Percentiles rank a stretch among this genome's conserved stretches.
These are phyloP conservation scores for Penicillium silybi DNA, from an alignment of 495 filamentous ascomycete genomes.

Conservation along the genomic window DNA sequence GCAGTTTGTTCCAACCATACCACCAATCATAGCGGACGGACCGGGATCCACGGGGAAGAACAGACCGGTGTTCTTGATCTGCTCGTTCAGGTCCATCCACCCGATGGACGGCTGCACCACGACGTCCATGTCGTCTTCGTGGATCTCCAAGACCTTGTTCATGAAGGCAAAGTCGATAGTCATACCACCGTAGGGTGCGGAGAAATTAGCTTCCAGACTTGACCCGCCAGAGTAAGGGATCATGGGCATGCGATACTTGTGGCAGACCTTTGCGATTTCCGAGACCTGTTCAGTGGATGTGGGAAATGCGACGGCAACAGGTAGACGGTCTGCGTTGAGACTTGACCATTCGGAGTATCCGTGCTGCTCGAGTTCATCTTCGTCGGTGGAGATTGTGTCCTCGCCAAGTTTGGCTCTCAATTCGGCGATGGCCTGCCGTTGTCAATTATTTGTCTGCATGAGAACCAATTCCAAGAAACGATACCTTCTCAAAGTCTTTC, in stretches of 20 bases:
- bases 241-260: constrained; percentile 81
- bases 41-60: constrained; percentile 89
- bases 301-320: constrained; percentile 84
- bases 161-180: constrained; percentile 86
- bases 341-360: constrained; percentile 91
- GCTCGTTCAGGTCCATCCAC: constrained; percentile 86
- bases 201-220: constrained; percentile 85
- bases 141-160: constrained; percentile 74
- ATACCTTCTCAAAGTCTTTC: constrained; percentile 42
- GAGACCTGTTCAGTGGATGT: constrained; percentile 77
- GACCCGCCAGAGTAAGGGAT: constrained; percentile 81
- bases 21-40: constrained; percentile 74
- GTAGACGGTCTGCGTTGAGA: constrained; percentile 69
- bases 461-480: constrained; percentile 11
- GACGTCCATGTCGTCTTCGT: constrained; percentile 86
- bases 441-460: constrained; percentile 26
- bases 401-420: constrained; percentile 57
- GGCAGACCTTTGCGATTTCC: constrained; percentile 72
- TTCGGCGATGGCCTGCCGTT: constrained; percentile 56
- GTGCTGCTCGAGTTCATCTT: constrained; percentile 74
- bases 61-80: constrained; percentile 69
- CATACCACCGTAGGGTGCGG: constrained; percentile 78
- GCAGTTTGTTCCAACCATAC: constrained; percentile 95
- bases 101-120: constrained; percentile 85
- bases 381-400: constrained; percentile 59